phyloP scores from a whole-genome alignment of 768 basidiomycete species.

The Podaxis mareebaensis region DNA sequence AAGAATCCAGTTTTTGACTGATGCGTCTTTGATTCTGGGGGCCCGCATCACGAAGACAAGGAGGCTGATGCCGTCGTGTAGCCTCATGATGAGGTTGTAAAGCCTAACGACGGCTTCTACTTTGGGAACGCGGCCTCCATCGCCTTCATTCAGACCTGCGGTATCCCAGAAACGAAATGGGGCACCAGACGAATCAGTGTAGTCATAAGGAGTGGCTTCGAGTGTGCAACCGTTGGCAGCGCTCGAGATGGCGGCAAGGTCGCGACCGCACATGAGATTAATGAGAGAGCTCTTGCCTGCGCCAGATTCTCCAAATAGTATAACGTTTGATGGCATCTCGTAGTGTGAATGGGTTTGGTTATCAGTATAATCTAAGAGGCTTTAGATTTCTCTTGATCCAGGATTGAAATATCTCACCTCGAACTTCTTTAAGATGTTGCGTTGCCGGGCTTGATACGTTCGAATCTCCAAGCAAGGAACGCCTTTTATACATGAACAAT shows the following conservation, averaged over 20 bases:
- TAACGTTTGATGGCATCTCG: slow-evolving; percentile 24
- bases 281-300: slow-evolving; percentile 43
- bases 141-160: slow-evolving; percentile 39
- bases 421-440: too few species aligned
- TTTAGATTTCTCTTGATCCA: not conserved
- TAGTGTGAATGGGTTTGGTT: not conserved
- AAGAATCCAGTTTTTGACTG: slow-evolving; percentile 38
- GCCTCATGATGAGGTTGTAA: slow-evolving; percentile 31
- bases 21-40: slow-evolving; percentile 33
- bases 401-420: not conserved
- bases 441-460: too few species aligned
- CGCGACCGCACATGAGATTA: slow-evolving; percentile 35
- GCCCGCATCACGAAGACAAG: slow-evolving; percentile 41
- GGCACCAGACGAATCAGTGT: slow-evolving; percentile 24
- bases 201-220: too few species aligned
- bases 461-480: too few species aligned
- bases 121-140: slow-evolving; percentile 21
- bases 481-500: too few species aligned
- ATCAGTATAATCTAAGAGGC: not conserved
- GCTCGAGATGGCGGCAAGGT: slow-evolving; percentile 31
- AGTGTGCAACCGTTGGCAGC: slow-evolving; percentile 31
- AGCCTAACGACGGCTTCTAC: slow-evolving; percentile 25
- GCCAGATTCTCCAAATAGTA: slow-evolving; percentile 44
- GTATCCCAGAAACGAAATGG: slow-evolving; percentile 37
- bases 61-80: slow-evolving; percentile 37